Conservation (phyloP, 2,329 filamentous ascomycete species). For the Tolypocladium amazonense region DNA sequence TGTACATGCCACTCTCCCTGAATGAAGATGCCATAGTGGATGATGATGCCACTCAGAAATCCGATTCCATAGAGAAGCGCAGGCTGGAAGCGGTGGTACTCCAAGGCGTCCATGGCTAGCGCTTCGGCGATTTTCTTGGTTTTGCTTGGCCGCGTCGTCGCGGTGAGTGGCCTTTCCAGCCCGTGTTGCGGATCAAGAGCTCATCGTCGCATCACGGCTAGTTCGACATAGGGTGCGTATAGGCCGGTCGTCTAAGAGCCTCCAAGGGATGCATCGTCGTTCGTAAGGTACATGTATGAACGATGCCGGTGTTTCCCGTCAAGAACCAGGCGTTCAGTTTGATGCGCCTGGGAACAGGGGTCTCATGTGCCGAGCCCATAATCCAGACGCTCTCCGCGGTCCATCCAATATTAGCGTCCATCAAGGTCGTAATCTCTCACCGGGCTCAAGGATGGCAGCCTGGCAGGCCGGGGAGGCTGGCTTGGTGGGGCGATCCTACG, state of each 20-base stretch:
- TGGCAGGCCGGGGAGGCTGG: too few species aligned
- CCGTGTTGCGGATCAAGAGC: not conserved
- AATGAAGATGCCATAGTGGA: not conserved
- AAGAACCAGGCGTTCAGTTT: not conserved
- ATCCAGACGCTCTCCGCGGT: not conserved
- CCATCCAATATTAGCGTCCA: not conserved
- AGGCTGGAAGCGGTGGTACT: not conserved
- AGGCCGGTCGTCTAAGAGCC: not conserved
- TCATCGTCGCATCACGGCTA: not conserved
- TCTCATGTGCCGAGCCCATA: not conserved
- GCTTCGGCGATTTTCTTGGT: not conserved
- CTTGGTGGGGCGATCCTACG: too few species aligned
- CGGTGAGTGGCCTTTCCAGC: not conserved
- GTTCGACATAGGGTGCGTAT: too few species aligned
- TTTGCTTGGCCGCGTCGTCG: not conserved
- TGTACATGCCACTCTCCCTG: not conserved
- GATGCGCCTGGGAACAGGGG: not conserved
- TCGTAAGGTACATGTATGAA: not conserved
- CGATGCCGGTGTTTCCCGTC: not conserved
- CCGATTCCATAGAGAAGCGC: not conserved
- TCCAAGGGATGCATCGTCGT: not conserved
- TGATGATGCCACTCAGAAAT: not conserved
- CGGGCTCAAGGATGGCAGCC: not conserved
- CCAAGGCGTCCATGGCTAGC: not conserved
- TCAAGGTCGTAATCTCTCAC: not conserved